Evolutionary conservation across 352 stramenopile genomes (phyloP).

Genomic region (Globisporangium spinosum): DNA sequence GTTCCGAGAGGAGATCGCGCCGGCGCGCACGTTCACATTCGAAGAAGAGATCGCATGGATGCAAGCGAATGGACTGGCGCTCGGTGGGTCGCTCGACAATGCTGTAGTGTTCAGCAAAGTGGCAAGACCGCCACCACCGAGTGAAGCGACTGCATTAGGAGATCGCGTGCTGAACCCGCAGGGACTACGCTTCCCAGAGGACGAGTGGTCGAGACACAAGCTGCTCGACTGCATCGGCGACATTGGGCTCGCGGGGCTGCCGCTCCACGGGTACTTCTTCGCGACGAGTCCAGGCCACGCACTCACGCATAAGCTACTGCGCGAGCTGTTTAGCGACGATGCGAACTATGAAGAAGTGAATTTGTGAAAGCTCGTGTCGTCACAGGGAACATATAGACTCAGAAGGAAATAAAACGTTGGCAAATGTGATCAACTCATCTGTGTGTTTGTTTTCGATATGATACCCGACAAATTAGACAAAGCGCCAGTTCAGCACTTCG

Average conservation of each 20-base stretch:
- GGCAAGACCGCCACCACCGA: background rate
- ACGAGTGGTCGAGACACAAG: slow-evolving; percentile 75
- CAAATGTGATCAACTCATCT: background rate
- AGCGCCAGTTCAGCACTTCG: background rate
- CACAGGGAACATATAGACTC: background rate
- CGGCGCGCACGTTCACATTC: slow-evolving; percentile 70
- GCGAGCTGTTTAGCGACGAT: slow-evolving; percentile 39
- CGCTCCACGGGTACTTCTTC: slow-evolving; percentile 65
- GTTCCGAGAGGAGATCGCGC: slow-evolving; percentile 40
- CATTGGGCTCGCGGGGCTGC: slow-evolving; percentile 45
- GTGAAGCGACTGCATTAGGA: background rate
- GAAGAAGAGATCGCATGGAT: slow-evolving; percentile 66
- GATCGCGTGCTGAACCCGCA: slow-evolving; percentile 39
- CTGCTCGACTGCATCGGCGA: slow-evolving; percentile 72
- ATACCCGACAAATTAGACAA: background rate
- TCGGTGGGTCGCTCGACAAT: slow-evolving; percentile 59
- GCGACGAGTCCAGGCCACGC: slow-evolving; percentile 63
- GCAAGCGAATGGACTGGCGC: slow-evolving; percentile 44
- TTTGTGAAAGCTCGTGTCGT: background rate
- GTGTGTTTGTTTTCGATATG: background rate
- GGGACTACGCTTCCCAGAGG: slow-evolving; percentile 42
- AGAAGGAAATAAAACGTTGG: slow-evolving; percentile 20
- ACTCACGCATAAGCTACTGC: slow-evolving; percentile 55
- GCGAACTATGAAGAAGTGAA: slow-evolving; percentile 37
- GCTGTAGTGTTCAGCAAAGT: slow-evolving; percentile 52